Evolutionary conservation across 2,329 filamentous ascomycete species (phyloP), one percentile per base, ranked within the genome.

Genomic region (Pestalotiopsis sp.): DNA sequence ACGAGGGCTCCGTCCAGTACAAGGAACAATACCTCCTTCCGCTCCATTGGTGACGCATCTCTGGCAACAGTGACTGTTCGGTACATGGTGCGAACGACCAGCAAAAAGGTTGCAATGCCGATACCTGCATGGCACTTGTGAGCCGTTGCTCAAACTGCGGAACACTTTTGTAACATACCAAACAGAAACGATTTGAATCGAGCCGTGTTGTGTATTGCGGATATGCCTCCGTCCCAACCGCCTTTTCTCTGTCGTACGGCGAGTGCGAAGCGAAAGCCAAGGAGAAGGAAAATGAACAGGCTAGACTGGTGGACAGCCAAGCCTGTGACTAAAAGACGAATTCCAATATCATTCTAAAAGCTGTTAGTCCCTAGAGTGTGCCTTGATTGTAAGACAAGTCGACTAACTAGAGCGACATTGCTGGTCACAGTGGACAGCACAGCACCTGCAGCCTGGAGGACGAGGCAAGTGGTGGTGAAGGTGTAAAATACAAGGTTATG

Each of bases 121-220:
- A 75, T 72, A 17, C 68, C 76, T 78, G 38, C 52, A 13, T 36
- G 13, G 13, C 3, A 45, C 5, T 4, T 52, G 59, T 38, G 20
- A 31, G 57, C 5, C 11, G 11, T 60, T 60, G 25, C n/a, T 23
- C 31, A 14, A 6, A 27, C 11, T 14, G 3, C 5, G 12, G 11
- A 52, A 17, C 13, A 31, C 2, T 7, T 39, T 14, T 23, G n/a
- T 65, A 4, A 74, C 81, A 70, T 79, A 87, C 86, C 79, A 65
- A 82, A 71, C 3, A 87, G 74, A 57, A 85, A 85, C 3, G 75
- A 74, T 65, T 77, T 83, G 71, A 86, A 87, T 5, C 76, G 74
- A 0, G 73, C 67, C 1, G 84, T 84, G 9, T 76, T 77, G 71
- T 86, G 86, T 17, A 85, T 73, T 2, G 74, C 70, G 0, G 79